Evolutionary conservation across 1,284 basidiomycete genomes (phyloP).

Genomic region (Phlebopus sp.): DNA sequence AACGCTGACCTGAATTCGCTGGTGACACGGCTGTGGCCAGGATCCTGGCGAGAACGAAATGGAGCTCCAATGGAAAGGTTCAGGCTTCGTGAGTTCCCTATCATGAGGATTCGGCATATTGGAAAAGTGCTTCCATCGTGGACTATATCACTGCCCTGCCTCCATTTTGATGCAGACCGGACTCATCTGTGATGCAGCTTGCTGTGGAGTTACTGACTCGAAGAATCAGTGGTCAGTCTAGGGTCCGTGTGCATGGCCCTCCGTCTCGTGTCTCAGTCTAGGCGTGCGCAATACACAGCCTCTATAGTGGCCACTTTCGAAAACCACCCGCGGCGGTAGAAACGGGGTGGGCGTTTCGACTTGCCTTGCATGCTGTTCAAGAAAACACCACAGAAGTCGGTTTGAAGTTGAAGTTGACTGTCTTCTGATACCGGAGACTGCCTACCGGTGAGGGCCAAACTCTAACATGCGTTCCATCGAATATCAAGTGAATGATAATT

Average conservation of each 20-base stretch:
- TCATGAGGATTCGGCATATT: constrained; percentile 4
- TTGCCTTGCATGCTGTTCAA: too few relatives aligned
- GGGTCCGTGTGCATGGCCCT: too few relatives aligned
- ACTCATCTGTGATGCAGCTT: background rate
- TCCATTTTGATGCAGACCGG: constrained; percentile 10
- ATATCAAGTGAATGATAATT: constrained; percentile 17
- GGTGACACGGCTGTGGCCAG: constrained; percentile 8
- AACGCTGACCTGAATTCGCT: constrained; percentile 18
- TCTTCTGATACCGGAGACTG: background rate
- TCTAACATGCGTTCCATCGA: constrained; percentile 7
- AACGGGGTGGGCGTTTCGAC: too few relatives aligned
- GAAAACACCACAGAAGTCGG: too few relatives aligned
- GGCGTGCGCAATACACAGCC: too few relatives aligned
- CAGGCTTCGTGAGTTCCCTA: constrained; percentile 3
- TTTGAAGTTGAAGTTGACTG: too few relatives aligned
- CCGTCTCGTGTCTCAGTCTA: too few relatives aligned
- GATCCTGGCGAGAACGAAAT: constrained; percentile 11
- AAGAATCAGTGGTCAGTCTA: too few relatives aligned
- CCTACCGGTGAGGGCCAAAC: background rate
- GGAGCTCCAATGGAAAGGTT: background rate
- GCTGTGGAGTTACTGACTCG: constrained; percentile 2
- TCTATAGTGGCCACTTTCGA: too few relatives aligned
- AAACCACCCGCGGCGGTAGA: too few relatives aligned
- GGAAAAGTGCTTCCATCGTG: constrained; percentile 2
- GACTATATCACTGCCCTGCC: constrained; percentile 1